Conservation (phyloP, 2,329 filamentous ascomycete genomes). For the Aspergillus phoenicis region DNA sequence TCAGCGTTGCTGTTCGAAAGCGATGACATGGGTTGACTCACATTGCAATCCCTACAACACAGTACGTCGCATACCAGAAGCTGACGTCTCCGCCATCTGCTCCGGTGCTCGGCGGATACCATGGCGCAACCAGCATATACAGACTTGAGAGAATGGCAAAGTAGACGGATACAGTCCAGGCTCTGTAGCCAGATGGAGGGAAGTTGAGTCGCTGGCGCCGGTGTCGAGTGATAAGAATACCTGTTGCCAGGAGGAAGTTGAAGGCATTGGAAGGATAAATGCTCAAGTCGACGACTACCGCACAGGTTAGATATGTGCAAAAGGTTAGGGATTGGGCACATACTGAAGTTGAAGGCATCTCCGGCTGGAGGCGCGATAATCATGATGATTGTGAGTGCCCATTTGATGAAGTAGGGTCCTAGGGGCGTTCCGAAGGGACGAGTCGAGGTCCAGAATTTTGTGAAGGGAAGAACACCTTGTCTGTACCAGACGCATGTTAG, state of each 20-base stretch:
- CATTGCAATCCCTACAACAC: slow-evolving; percentile 65
- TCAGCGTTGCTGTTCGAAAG: background rate
- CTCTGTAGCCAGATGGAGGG: slow-evolving; percentile 55
- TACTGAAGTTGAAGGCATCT: slow-evolving; percentile 65
- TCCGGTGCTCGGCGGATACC: slow-evolving; percentile 67
- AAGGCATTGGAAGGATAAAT: slow-evolving; percentile 64
- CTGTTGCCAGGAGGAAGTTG: slow-evolving; percentile 57
- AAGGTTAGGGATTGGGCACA: slow-evolving; percentile 10
- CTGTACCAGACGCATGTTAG: slow-evolving; percentile 29
- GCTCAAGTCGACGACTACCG: slow-evolving; percentile 59
- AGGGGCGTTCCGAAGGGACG: slow-evolving; percentile 65
- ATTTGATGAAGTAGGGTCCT: slow-evolving; percentile 62
- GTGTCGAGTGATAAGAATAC: slow-evolving; percentile 60
- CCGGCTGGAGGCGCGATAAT: slow-evolving; percentile 63
- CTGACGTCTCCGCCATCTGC: slow-evolving; percentile 65
- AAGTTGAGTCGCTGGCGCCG: slow-evolving; percentile 57
- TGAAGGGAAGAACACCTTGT: slow-evolving; percentile 64
- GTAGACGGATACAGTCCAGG: slow-evolving; percentile 60
- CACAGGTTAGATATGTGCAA: background rate
- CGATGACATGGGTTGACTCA: slow-evolving; percentile 44
- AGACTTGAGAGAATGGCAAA: slow-evolving; percentile 64
- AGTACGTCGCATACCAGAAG: slow-evolving; percentile 75
- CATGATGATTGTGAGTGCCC: slow-evolving; percentile 61
- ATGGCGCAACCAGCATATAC: slow-evolving; percentile 69
- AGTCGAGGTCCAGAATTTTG: slow-evolving; percentile 64